Percentiles rank a stretch among this genome's conserved stretches.
Evolutionary conservation across 208 protist genomes (phyloP).

Genomic region (Trypanosoma platydactyli): DNA sequence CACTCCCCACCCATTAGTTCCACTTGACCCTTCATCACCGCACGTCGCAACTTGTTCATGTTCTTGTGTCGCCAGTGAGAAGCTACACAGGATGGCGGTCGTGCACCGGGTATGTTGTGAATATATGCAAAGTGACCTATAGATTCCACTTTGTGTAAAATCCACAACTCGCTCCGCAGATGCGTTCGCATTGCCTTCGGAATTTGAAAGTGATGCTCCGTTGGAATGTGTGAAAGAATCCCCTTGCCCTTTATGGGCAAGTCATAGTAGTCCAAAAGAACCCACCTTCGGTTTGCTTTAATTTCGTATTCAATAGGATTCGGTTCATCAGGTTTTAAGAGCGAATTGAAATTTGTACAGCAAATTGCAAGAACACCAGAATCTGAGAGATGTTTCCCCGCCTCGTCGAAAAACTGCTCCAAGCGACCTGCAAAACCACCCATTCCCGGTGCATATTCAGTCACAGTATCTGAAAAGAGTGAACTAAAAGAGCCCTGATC

Average conservation of each 20-base stretch:
- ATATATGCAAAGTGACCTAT: constrained; percentile 77
- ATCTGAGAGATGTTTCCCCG: constrained; percentile 52
- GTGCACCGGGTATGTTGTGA: constrained; percentile 84
- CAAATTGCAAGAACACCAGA: constrained; percentile 76
- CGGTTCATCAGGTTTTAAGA: constrained; percentile 61
- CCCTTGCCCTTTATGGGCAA: constrained; percentile 49
- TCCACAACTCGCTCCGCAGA: constrained; percentile 83
- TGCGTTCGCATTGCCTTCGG: constrained; percentile 38
- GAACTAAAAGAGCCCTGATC: constrained; percentile 62
- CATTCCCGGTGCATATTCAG: constrained; percentile 55
- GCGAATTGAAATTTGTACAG: constrained; percentile 78
- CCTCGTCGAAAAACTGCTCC: constrained; percentile 85
- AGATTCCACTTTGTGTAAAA: constrained; percentile 78
- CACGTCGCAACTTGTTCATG: constrained; percentile 24
- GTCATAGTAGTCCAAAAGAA: constrained; percentile 93
- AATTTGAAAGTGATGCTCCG: constrained; percentile 22
- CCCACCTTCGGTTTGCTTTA: constrained; percentile 80
- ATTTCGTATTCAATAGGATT: constrained; percentile 91
- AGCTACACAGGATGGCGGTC: constrained; percentile 50
- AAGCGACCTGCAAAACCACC: constrained; percentile 62
- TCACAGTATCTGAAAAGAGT: constrained; percentile 35
- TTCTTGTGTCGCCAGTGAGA: constrained; percentile 37
- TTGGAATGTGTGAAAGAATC: constrained; percentile 19
- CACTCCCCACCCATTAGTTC: constrained; percentile 81
- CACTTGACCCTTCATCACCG: constrained; percentile 48